Conservation (phyloP, 805 yeast genomes). For the Hanseniaspora pseudoguilliermondii region DNA sequence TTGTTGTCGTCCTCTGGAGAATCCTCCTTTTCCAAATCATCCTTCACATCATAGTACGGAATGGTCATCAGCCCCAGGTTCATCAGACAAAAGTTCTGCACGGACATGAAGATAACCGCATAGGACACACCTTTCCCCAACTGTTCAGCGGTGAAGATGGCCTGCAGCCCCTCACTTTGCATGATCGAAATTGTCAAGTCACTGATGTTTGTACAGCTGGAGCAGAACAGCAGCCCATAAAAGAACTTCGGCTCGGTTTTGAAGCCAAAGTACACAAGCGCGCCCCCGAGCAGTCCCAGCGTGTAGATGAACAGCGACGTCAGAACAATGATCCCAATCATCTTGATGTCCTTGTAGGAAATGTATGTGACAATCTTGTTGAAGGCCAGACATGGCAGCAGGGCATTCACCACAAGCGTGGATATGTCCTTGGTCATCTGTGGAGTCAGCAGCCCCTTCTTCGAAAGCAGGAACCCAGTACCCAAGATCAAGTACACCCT, state of each 20-base stretch:
- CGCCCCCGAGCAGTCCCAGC: slow-evolving; percentile 30
- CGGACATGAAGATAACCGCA: slow-evolving; percentile 56
- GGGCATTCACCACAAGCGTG: slow-evolving; percentile 50
- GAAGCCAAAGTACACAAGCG: slow-evolving; percentile 18
- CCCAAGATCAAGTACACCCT: slow-evolving; percentile 64
- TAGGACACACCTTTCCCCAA: slow-evolving; percentile 68
- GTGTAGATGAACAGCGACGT: slow-evolving; percentile 34
- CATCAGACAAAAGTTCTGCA: slow-evolving; percentile 56
- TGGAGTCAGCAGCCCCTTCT: slow-evolving; percentile 48
- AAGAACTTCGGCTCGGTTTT: slow-evolving; percentile 45
- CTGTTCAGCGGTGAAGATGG: slow-evolving; percentile 39
- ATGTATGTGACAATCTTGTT: slow-evolving; percentile 56
- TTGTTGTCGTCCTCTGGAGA: not conserved
- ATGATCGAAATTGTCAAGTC: slow-evolving; percentile 78
- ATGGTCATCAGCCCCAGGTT: slow-evolving; percentile 63
- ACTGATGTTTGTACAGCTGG: slow-evolving; percentile 64
- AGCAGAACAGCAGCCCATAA: slow-evolving; percentile 63
- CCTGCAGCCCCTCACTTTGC: slow-evolving; percentile 55
- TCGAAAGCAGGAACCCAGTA: slow-evolving; percentile 54
- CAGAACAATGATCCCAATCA: slow-evolving; percentile 51
- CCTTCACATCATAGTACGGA: slow-evolving; percentile 55
- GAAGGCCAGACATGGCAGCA: slow-evolving; percentile 67
- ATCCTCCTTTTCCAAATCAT: slow-evolving; percentile 17
- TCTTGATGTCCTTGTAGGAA: slow-evolving; percentile 53
- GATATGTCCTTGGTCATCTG: slow-evolving; percentile 60